Evolutionary conservation across 2,329 filamentous ascomycete genomes (phyloP), one percentile per base, ranked within the genome.

Genomic region (Raffaelea arxii): DNA sequence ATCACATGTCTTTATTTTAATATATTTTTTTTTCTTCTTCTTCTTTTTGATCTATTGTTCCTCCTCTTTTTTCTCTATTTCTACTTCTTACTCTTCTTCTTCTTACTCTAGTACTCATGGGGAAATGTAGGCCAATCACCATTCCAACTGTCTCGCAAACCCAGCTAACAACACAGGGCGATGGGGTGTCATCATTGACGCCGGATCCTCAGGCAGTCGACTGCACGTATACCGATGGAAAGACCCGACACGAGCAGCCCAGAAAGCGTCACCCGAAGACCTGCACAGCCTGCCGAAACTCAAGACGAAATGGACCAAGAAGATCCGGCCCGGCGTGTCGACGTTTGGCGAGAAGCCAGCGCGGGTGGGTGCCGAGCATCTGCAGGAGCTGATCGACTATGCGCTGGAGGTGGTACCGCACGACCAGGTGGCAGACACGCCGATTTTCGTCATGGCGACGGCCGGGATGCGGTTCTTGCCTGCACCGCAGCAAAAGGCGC

Each of bases 151-250:
- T n/a, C n/a, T n/a, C n/a, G n/a, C n/a, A n/a, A n/a, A n/a, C n/a
- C n/a, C n/a, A n/a, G n/a, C n/a, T n/a, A n/a, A n/a, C n/a, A n/a
- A n/a, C n/a, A n/a, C 43, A 80, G 76, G 73, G 60, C 75, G 78
- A 69, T 96, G 94, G 74, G 92, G 90, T 62, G 86, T 97, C 58
- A 90, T 98, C 62, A 78, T 98, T 60, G 92, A 98, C 75, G 92
- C 92, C 63, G 92, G 92, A 56, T 97, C 92, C 65, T 97, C 92
- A 65, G 91, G 92, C 62, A 97, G 91, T 58, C 85, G 92, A 62
- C 76, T 95, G 53, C 88, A 98, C 65, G 80, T 98, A 48, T 98
- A 98, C 68, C 80, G 82, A 65, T 98, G 92, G 92, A 78, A 90
- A 59, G 84, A 94, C 59, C 81, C 82, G 53, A 71, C 78, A 35